These are phyloP conservation scores for Orbilia oligospora DNA, from an alignment of 2,329 filamentous ascomycete species.

Conservation along the genomic window DNA sequence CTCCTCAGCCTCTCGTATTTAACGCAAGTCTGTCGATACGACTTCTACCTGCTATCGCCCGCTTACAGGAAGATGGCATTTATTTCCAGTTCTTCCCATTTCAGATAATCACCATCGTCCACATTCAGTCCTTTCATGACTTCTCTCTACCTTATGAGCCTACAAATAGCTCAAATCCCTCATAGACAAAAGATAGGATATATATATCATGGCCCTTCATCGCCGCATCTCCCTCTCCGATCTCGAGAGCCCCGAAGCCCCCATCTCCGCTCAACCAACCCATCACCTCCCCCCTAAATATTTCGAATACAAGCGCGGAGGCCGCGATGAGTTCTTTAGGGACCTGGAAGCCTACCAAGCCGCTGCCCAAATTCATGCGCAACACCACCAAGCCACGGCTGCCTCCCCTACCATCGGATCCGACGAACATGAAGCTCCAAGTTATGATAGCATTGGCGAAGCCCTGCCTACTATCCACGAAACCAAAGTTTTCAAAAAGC, in stretches of 20 bases:
- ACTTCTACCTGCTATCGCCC: slow-evolving; percentile 4
- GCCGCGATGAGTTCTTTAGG: slow-evolving; percentile 55
- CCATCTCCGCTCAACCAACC: slow-evolving; percentile 14
- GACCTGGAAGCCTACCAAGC: slow-evolving; percentile 53
- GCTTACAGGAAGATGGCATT: slow-evolving; percentile 1
- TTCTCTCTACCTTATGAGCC: background rate
- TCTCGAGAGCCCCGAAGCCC: slow-evolving; percentile 30
- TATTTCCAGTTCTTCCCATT: background rate
- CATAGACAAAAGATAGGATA: slow-evolving; percentile 1
- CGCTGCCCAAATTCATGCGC: slow-evolving; percentile 46
- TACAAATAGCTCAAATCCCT: slow-evolving; percentile 14
- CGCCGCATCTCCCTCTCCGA: slow-evolving; percentile 59
- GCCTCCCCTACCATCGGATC: background rate
- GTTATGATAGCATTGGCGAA: slow-evolving; percentile 48
- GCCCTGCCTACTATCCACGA: slow-evolving; percentile 45
- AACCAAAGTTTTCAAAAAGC: slow-evolving; percentile 47
- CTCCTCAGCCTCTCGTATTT: slow-evolving; percentile 35
- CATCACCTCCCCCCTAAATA: slow-evolving; percentile 34
- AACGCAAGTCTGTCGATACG: background rate
- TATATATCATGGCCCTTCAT: slow-evolving; percentile 37
- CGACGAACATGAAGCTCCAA: slow-evolving; percentile 25
- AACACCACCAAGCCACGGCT: slow-evolving; percentile 5
- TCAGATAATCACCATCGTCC: background rate
- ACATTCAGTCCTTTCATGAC: background rate
- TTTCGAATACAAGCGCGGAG: slow-evolving; percentile 50